These are phyloP conservation scores for Aspergillus coremiiformis DNA, from an alignment of 495 filamentous ascomycete species.

Conservation along the genomic window DNA sequence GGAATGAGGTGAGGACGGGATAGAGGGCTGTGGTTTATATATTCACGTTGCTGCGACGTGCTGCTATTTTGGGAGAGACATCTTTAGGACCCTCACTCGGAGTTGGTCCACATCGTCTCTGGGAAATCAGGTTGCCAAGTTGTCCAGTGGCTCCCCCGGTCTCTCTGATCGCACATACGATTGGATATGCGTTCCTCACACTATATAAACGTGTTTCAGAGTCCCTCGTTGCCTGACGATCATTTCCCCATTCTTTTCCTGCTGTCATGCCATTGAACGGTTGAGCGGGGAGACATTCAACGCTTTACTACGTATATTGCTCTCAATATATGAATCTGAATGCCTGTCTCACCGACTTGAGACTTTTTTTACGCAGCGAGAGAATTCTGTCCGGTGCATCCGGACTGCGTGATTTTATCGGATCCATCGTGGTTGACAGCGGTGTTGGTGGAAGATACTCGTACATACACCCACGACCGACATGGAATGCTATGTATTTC, in stretches of 20 bases:
- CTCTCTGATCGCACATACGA: neutral
- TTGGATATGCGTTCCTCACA: neutral
- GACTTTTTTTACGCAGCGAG: no score
- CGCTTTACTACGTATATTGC: neutral
- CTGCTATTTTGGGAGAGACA: neutral
- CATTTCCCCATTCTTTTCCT: neutral
- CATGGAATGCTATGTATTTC: no score
- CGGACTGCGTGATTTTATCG: neutral
- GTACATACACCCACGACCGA: no score
- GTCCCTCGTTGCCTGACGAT: neutral
- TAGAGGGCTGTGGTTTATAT: neutral
- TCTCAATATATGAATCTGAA: neutral
- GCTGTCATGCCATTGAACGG: neutral
- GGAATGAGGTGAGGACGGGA: no score
- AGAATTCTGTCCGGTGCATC: neutral
- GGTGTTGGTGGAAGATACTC: no score
- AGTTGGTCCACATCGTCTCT: no score
- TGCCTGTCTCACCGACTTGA: no score
- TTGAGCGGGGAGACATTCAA: neutral
- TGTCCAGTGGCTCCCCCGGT: neutral
- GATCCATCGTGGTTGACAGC: neutral
- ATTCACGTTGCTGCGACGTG: no score
- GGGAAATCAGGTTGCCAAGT: no score
- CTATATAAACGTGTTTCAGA: neutral
- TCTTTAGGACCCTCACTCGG: no score